phyloP scores from a whole-genome alignment of 768 basidiomycete species.

The Trametes maxima region DNA sequence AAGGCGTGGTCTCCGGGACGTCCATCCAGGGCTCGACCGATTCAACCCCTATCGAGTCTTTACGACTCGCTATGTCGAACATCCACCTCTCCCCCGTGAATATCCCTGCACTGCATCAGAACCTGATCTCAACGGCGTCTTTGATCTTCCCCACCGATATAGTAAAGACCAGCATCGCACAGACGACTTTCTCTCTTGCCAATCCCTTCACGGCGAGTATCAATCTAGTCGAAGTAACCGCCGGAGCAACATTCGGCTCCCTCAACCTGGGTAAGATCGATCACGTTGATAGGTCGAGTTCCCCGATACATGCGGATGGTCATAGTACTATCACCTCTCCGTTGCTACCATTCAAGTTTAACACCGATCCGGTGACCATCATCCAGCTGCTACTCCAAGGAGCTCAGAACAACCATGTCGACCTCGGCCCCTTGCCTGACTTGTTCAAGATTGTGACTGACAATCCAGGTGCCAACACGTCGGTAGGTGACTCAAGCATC shows the following conservation, averaged over 20 bases:
- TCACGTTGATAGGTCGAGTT: conserved; percentile 52
- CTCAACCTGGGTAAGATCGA: conserved; percentile 62
- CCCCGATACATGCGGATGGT: conserved; percentile 61
- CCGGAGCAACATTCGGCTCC: conserved; percentile 56
- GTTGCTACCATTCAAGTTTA: conserved; percentile 61
- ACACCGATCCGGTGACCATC: conserved; percentile 62
- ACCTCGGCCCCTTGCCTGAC: conserved; percentile 59
- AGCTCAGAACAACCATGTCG: conserved; percentile 54
- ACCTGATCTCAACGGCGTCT: conserved; percentile 56
- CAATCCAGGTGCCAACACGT: conserved; percentile 53
- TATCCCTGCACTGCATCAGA: conserved; percentile 66
- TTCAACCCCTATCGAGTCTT: conserved; percentile 62
- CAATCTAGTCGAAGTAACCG: conserved; percentile 56
- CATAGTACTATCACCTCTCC: conserved; percentile 61
- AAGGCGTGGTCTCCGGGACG: conserved; percentile 58
- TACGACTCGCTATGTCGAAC: conserved; percentile 61
- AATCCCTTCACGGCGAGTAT: conserved; percentile 78
- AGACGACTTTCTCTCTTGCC: conserved; percentile 55
- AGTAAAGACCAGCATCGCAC: conserved; percentile 59
- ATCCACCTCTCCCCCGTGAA: conserved; percentile 61
- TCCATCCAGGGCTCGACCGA: conserved; percentile 55
- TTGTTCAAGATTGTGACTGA: conserved; percentile 56
- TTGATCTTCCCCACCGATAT: conserved; percentile 66
- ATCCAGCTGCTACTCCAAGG: conserved; percentile 55
- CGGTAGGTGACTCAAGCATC: conserved; percentile 40